Evolutionary conservation across 352 stramenopile genomes (phyloP), one percentile per base, ranked within the genome.

Genomic region (Pythium aristosporum): DNA sequence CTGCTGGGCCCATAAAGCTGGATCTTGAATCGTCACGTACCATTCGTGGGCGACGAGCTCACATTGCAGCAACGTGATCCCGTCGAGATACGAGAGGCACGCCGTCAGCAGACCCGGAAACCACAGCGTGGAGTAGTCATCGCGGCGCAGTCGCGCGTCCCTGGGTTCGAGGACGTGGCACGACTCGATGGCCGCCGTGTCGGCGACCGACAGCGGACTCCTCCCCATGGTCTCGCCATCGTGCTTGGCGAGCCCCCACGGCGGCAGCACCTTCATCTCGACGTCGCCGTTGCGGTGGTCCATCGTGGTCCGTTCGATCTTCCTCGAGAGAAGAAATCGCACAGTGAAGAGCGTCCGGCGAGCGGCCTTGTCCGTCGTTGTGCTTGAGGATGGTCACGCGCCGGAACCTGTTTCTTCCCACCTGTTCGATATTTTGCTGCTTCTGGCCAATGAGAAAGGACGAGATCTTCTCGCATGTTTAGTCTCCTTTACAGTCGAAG

Each of bases 51-150:
- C 52, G 5, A 79, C 72, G 23, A 50, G 20, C 39, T 71, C 63
- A 44, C 71, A 75, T 12, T 57, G 39, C 1, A 65, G 39, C 20
- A 82, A 57, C 18, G 74, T 61, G 16, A 63, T 25, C 25, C 68
- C 30, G 41, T 79, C 74, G n/a, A 79, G 55, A 39, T 64, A 79
- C 41, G 36, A n/a, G 5, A 77, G 59, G 34, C 63, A 64, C 12
- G 60, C 47, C 5, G 44, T 8, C 18, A 76, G 64, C 6, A 82
- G 41, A 34, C 65, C 65, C 0, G 63, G 65, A 25, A 65, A 66
- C 47, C 72, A 62, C 28, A 11, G 37, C 1, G 25, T 30, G 25
- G 11, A 39, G 34, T n/a, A 37, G 37, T 43, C 25, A 13, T 20
- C 16, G 21, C 9, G n/a, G 8, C 25, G 37, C 6, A 21, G 21